Evolutionary conservation across 495 filamentous ascomycete species (phyloP), one percentile per base, ranked within the genome.

Genomic region (Trichoderma parareesei): DNA sequence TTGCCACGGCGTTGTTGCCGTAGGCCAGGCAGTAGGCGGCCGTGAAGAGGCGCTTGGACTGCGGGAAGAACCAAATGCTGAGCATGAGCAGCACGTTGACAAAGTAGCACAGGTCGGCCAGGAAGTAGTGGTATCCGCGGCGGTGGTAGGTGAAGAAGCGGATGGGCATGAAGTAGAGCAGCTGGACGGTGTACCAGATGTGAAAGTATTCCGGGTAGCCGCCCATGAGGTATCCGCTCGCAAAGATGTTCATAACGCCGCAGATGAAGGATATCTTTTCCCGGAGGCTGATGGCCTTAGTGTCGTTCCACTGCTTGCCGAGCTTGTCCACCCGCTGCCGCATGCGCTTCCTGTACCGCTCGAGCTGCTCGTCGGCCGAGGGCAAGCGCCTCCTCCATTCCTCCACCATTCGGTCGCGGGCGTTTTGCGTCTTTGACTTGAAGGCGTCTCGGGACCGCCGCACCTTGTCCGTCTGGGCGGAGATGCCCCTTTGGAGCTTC

Each of bases 41-140:
- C 68, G 96, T 96, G 73, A 98, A 93, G 16, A 98, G 81, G 60
- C 94, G 87, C 72, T 95, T 96, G 18, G 92, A 97, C 38, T 84
- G 77, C 0, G 94, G 95, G 71, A 97, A 97, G 33, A 90, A 81
- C 93, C 93, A 98, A 61, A 98, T 82, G 66, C 84, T 88, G 66
- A 94, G 82, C 69, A 96, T 77, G 48, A 88, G 79, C 59, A 98
- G 84, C 55, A 97, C 74, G 74, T 98, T 98, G 78, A 96, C 92
- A 69, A 98, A 98, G 77, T 98, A 98, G 76, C 94, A 98, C 46
- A 98, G 86, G 73, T 98, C 94, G 66, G 92, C 93, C 46, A 98
- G 75, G 78, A 98, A 98, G 78, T 98, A 98, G 76, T 98, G 94
- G 69, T 93, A 97, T 38, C 93, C 94, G 61, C 85, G 86, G 68